Conservation (phyloP, 371 early-diverging fungal genomes). For the Mucor saturninus region DNA sequence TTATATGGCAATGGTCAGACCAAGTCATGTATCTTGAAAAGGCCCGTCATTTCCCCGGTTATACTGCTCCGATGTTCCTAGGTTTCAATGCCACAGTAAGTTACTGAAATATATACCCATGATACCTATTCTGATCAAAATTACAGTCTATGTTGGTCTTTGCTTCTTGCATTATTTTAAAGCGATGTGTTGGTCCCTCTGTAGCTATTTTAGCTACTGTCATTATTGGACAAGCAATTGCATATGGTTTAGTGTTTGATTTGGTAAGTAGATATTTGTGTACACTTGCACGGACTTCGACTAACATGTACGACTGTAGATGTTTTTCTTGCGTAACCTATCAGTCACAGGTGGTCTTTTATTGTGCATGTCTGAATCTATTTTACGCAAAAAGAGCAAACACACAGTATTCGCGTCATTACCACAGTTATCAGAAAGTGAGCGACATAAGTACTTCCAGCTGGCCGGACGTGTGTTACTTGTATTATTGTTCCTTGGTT, state of each 20-base stretch:
- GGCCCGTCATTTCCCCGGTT: slow-evolving; percentile 26
- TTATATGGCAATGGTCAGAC: slow-evolving; percentile 37
- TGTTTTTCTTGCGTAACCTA: slow-evolving; percentile 87
- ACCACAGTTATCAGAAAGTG: slow-evolving; percentile 78
- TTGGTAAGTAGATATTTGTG: slow-evolving; percentile 32
- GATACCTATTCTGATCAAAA: too few species aligned
- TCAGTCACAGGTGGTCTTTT: slow-evolving; percentile 90
- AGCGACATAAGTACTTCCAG: slow-evolving; percentile 82
- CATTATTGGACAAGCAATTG: slow-evolving; percentile 81
- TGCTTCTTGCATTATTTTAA: slow-evolving; percentile 78
- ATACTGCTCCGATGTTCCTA: slow-evolving; percentile 21
- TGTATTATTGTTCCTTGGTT: slow-evolving; percentile 85
- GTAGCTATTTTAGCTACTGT: slow-evolving; percentile 75
- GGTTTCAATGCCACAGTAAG: slow-evolving; percentile 71
- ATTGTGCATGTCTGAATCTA: slow-evolving; percentile 80
- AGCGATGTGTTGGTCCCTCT: slow-evolving; percentile 74
- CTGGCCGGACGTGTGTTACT: slow-evolving; percentile 89
- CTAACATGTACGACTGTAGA: slow-evolving; percentile 18
- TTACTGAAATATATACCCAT: not conserved
- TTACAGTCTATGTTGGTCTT: slow-evolving; percentile 70
- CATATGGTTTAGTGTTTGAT: slow-evolving; percentile 91
- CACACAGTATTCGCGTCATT: slow-evolving; percentile 75
- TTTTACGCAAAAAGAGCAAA: slow-evolving; percentile 42
- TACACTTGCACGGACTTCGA: not conserved
- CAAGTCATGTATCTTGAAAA: slow-evolving; percentile 31